Percentiles rank a stretch among this genome's conserved stretches.
Conservation (phyloP, 1,284 basidiomycete species). For the Schizophyllum commune region DNA sequence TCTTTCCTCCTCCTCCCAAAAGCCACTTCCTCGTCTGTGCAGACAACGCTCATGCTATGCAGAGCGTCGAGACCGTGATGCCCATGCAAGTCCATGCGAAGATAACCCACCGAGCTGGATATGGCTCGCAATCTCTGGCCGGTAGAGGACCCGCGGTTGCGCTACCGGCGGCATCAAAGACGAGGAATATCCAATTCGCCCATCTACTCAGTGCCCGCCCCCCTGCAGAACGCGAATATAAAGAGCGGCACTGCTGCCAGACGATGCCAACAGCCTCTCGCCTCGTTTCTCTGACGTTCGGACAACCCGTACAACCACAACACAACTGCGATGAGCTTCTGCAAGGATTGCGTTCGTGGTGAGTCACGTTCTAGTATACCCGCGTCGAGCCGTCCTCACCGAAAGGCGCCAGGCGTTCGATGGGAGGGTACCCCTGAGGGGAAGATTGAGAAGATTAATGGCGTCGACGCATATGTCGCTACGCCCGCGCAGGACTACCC, state of each 20-base stretch:
- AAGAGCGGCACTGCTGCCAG: not conserved
- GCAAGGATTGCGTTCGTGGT: conserved; percentile 44
- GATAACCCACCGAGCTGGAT: no score
- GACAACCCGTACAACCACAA: not conserved
- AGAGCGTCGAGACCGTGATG: no score
- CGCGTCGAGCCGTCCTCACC: not conserved
- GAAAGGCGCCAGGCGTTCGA: conserved; percentile 34
- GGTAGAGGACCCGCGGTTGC: not conserved
- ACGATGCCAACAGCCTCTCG: not conserved
- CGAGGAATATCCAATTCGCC: not conserved
- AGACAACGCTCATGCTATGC: no score
- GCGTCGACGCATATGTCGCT: conserved; percentile 41
- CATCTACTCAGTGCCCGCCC: not conserved
- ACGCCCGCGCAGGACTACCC: conserved; percentile 39
- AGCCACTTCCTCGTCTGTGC: no score
- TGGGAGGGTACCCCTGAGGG: conserved; percentile 43
- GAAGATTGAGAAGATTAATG: conserved; percentile 9
- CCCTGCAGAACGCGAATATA: not conserved
- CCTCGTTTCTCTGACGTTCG: not conserved
- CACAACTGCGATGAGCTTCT: conserved; percentile 37
- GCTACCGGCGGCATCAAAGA: not conserved
- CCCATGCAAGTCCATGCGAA: no score
- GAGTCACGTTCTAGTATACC: conserved; percentile 1
- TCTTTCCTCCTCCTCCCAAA: no score
- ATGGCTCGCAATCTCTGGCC: no score